Conservation (phyloP, 257 asterid species). For the Schizonepeta tenuifolia region DNA sequence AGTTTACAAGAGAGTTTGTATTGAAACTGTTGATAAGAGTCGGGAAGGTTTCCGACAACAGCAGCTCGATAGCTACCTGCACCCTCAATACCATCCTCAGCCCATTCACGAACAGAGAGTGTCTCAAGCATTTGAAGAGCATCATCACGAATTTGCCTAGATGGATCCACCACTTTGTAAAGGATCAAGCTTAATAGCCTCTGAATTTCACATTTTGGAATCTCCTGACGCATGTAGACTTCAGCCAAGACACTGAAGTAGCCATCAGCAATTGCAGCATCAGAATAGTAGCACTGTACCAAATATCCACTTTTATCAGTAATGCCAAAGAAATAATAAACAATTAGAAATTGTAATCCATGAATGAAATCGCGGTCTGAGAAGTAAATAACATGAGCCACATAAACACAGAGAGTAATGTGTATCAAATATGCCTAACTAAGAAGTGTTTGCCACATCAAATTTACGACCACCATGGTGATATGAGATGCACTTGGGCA, state of each 20-base stretch:
- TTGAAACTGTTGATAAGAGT: slow-evolving; percentile 97
- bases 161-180: slow-evolving; percentile 99
- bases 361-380: background rate
- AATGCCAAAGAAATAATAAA: slow-evolving; percentile 21
- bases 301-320: slow-evolving; percentile 31
- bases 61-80: slow-evolving; percentile 96
- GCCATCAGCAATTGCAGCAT: slow-evolving; percentile 99
- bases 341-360: slow-evolving; percentile 21
- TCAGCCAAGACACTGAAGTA: slow-evolving; percentile 99
- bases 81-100: slow-evolving; percentile 91
- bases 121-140: slow-evolving; percentile 99
- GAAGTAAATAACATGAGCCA: background rate
- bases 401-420: slow-evolving; percentile 15
- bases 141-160: slow-evolving; percentile 97
- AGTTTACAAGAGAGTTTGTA: slow-evolving; percentile 99
- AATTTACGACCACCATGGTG: slow-evolving; percentile 1
- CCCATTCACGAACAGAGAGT: slow-evolving; percentile 98
- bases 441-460: slow-evolving; percentile 13
- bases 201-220: slow-evolving; percentile 98
- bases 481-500: slow-evolving; percentile 25
- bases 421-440: slow-evolving; percentile 12
- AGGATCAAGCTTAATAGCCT: slow-evolving; percentile 93
- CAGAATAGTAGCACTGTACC: slow-evolving; percentile 92
- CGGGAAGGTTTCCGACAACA: slow-evolving; percentile 99
- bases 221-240: slow-evolving; percentile 99